phyloP scores from a whole-genome alignment of 805 yeast genomes.

The Saturnispora ahearnii region DNA sequence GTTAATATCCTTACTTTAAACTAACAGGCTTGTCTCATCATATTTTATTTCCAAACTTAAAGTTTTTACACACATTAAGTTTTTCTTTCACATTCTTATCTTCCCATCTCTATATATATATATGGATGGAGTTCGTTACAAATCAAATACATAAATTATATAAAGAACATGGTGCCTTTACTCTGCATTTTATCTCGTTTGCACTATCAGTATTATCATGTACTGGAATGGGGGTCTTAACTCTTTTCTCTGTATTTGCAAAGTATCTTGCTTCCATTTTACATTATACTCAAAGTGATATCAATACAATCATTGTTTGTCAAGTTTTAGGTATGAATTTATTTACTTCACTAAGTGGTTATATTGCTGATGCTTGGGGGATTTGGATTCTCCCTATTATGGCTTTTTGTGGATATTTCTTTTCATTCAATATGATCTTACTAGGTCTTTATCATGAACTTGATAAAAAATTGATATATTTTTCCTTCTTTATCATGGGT shows the following conservation, averaged over 20 bases:
- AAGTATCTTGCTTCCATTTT: conserved; percentile 51
- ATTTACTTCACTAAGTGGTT: conserved; percentile 73
- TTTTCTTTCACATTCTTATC: background rate
- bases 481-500: conserved; percentile 53
- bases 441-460: conserved; percentile 27
- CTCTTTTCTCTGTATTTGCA: conserved; percentile 52
- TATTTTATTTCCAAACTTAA: background rate
- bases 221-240: conserved; percentile 25
- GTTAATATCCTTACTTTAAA: no score
- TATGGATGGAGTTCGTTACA: background rate
- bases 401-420: conserved; percentile 51
- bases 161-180: conserved; percentile 18
- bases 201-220: conserved; percentile 23
- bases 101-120: background rate
- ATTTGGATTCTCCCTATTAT: conserved; percentile 60
- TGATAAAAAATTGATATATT: conserved; percentile 32
- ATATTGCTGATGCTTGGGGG: conserved; percentile 74
- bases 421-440: conserved; percentile 51
- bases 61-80: background rate
- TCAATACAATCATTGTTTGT: conserved; percentile 64
- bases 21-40: no score
- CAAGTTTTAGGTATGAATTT: conserved; percentile 77
- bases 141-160: conserved; percentile 7
- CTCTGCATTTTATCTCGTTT: conserved; percentile 19
- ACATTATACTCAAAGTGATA: conserved; percentile 51